phyloP scores from a whole-genome alignment of 179 eudicot species.

The Silene noctiflora region DNA sequence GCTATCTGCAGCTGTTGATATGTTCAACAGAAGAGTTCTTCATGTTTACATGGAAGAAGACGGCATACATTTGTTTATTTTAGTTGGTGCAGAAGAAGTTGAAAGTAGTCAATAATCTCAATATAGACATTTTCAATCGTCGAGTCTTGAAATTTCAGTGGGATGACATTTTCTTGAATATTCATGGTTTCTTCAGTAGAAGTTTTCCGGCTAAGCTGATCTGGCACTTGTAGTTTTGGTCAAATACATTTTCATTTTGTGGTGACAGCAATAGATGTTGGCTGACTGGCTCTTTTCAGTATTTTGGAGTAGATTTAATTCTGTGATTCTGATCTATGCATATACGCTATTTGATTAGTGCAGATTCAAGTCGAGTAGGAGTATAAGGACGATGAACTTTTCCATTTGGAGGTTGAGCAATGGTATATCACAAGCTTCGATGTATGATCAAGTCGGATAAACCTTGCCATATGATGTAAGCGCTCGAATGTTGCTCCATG shows the following conservation, averaged over 20 bases:
- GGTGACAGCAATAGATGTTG: conserved; percentile 9
- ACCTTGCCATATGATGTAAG: too few relatives aligned
- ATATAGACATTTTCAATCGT: background rate
- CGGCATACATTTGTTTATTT: too few relatives aligned
- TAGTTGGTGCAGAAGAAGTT: background rate
- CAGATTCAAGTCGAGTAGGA: background rate
- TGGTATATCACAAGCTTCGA: too few relatives aligned
- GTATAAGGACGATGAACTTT: too few relatives aligned
- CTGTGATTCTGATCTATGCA: background rate
- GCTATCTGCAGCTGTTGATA: background rate
- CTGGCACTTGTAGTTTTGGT: conserved; percentile 2
- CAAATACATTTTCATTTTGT: background rate
- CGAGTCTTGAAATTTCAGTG: background rate
- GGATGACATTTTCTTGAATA: conserved; percentile 13
- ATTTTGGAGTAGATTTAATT: background rate
- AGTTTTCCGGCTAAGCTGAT: background rate
- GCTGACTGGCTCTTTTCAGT: background rate
- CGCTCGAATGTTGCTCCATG: too few relatives aligned
- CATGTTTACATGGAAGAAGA: conserved; percentile 13
- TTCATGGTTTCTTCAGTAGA: background rate
- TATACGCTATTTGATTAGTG: background rate
- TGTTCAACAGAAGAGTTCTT: conserved; percentile 2
- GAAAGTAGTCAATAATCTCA: background rate
- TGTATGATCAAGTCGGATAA: too few relatives aligned
- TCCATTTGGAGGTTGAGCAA: too few relatives aligned